Conservation (phyloP, 768 basidiomycete species). For the Boletellus ananas region DNA sequence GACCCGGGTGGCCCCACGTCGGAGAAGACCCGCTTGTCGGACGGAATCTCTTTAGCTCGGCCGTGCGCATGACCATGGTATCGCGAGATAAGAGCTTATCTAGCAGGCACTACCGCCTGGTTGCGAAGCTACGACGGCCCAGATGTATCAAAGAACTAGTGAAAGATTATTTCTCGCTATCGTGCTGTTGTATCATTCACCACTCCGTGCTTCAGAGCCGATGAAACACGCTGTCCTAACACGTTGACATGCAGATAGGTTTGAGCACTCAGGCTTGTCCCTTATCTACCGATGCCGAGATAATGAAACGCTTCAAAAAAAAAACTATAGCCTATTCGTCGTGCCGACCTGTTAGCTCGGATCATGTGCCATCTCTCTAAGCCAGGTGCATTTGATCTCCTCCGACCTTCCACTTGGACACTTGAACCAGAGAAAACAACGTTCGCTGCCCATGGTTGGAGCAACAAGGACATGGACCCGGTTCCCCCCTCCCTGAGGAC, state of each 20-base stretch:
- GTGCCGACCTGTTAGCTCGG: neutral
- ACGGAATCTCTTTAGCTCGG: too few relatives aligned
- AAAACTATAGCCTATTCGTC: neutral
- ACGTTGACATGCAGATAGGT: neutral
- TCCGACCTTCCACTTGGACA: slow-evolving; percentile 21
- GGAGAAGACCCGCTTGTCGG: too few relatives aligned
- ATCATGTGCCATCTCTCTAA: slow-evolving; percentile 6
- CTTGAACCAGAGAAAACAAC: slow-evolving; percentile 45
- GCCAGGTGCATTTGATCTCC: neutral
- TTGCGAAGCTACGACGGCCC: too few relatives aligned
- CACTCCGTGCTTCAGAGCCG: too few relatives aligned
- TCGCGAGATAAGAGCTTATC: too few relatives aligned
- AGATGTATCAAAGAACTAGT: too few relatives aligned
- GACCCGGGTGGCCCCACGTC: too few relatives aligned
- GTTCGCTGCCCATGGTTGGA: slow-evolving; percentile 55
- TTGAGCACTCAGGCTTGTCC: neutral
- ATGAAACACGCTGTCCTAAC: too few relatives aligned
- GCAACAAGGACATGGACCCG: slow-evolving; percentile 76
- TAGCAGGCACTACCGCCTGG: too few relatives aligned
- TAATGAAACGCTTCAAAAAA: slow-evolving; percentile 11
- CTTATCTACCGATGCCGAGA: slow-evolving; percentile 4
- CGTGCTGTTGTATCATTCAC: too few relatives aligned
- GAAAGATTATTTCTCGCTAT: neutral
- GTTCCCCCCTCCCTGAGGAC: slow-evolving; percentile 58
- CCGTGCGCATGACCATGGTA: too few relatives aligned